Percentiles rank a stretch among this genome's conserved stretches.
These are phyloP conservation scores for Helianthus annuus DNA, from an alignment of 129 eudicot species.

Conservation along the genomic window DNA sequence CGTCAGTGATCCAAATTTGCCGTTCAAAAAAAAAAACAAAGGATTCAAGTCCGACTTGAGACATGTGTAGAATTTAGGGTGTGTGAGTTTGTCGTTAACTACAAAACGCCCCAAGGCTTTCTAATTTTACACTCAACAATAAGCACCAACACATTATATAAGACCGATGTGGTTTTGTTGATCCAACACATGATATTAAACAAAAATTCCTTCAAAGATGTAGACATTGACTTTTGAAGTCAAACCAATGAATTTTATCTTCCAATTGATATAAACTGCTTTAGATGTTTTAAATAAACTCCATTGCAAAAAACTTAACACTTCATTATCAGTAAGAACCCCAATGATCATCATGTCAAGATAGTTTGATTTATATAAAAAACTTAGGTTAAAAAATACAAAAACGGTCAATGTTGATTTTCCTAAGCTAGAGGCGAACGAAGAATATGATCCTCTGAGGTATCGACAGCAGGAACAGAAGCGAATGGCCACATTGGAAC, in stretches of 20 bases:
- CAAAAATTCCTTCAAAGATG: neutral
- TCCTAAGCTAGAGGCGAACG: slow-evolving; percentile 58
- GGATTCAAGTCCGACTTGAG: too few species aligned
- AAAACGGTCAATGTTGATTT: slow-evolving; percentile 4
- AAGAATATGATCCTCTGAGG: slow-evolving; percentile 67
- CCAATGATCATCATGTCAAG: slow-evolving; percentile 5
- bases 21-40: too few species aligned
- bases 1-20: too few species aligned
- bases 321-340: neutral
- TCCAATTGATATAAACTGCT: neutral
- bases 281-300: neutral
- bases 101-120: too few species aligned
- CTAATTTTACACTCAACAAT: too few species aligned
- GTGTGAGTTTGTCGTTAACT: too few species aligned
- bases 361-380: neutral
- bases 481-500: slow-evolving; percentile 76
- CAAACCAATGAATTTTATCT: neutral
- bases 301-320: neutral
- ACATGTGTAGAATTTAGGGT: too few species aligned
- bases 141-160: too few species aligned
- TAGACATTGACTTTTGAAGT: slow-evolving; percentile 1
- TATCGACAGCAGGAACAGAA: slow-evolving; percentile 57
- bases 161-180: too few species aligned
- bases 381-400: neutral
- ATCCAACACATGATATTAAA: too few species aligned